These are phyloP conservation scores for Ustilago tritici DNA, from an alignment of 1,284 basidiomycete genomes.

Conservation along the genomic window DNA sequence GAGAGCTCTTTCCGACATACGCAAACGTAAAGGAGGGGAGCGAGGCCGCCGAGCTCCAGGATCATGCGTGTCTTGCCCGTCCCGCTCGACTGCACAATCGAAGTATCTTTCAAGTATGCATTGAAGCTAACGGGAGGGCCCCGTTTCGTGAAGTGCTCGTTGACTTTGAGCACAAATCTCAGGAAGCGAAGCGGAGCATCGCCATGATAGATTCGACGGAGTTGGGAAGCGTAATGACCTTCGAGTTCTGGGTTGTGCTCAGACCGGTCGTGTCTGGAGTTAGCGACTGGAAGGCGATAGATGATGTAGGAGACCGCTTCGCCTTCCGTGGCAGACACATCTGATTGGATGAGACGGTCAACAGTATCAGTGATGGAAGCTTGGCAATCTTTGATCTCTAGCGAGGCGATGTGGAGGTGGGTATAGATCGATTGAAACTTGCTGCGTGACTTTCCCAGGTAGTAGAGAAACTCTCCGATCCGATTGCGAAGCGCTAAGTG, in stretches of 20 bases:
- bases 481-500: too few relatives aligned
- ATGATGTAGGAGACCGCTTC: not conserved
- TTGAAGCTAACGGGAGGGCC: not conserved
- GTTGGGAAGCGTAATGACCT: not conserved
- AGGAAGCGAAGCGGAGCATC: slow-evolving; percentile 15
- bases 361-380: not conserved
- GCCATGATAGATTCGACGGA: slow-evolving; percentile 6
- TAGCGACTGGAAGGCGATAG: not conserved
- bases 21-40: slow-evolving; percentile 35
- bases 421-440: not conserved
- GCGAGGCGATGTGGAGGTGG: not conserved
- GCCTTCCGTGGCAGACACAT: not conserved
- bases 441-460: not conserved
- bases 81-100: slow-evolving; percentile 36
- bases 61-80: slow-evolving; percentile 38
- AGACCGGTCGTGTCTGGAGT: not conserved
- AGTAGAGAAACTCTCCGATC: not conserved
- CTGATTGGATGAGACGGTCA: not conserved
- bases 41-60: not conserved
- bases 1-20: not conserved
- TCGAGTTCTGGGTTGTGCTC: not conserved
- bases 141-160: not conserved
- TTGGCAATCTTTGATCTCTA: not conserved
- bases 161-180: not conserved
- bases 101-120: slow-evolving; percentile 10